phyloP scores from a whole-genome alignment of 2,329 filamentous ascomycete species.

The Trichophyton equinum region DNA sequence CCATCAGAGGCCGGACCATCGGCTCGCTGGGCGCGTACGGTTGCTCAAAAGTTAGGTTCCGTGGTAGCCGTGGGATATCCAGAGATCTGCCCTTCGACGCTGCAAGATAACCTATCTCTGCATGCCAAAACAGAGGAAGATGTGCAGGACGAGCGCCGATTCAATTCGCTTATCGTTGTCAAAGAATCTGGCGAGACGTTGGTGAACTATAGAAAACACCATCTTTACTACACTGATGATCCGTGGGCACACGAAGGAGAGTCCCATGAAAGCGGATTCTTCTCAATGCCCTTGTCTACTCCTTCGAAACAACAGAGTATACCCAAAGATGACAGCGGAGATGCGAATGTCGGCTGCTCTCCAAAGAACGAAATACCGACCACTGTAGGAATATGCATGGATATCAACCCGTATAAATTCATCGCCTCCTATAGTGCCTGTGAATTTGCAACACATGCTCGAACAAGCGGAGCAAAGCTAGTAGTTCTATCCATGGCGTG shows the following conservation, averaged over 20 bases:
- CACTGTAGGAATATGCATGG: slow-evolving; percentile 41
- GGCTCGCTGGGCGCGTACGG: slow-evolving; percentile 45
- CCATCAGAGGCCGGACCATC: slow-evolving; percentile 43
- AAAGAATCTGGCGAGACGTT: slow-evolving; percentile 42
- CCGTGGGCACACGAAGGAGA: slow-evolving; percentile 47
- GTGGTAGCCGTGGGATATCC: slow-evolving; percentile 55
- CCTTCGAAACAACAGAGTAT: neutral
- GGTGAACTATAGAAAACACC: slow-evolving; percentile 50
- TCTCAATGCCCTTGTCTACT: slow-evolving; percentile 15
- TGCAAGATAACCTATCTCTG: slow-evolving; percentile 12
- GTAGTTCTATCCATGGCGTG: slow-evolving; percentile 53
- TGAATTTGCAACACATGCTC: slow-evolving; percentile 47
- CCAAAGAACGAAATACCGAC: slow-evolving; percentile 24
- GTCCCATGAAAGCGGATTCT: slow-evolving; percentile 18
- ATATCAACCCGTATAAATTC: slow-evolving; percentile 52
- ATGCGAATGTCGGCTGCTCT: neutral
- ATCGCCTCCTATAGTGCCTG: slow-evolving; percentile 45
- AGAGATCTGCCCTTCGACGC: slow-evolving; percentile 29
- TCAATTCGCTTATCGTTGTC: slow-evolving; percentile 49
- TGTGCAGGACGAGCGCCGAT: slow-evolving; percentile 20
- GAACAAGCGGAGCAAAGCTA: slow-evolving; percentile 37
- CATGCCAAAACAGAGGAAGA: slow-evolving; percentile 12
- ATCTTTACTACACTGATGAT: slow-evolving; percentile 56
- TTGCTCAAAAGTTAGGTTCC: slow-evolving; percentile 43
- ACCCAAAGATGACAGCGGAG: neutral